A percentile compares a stretch with the other conserved stretches of the same genome.
phyloP scores from a whole-genome alignment of 345 rosid genomes.

The Populus nigra region DNA sequence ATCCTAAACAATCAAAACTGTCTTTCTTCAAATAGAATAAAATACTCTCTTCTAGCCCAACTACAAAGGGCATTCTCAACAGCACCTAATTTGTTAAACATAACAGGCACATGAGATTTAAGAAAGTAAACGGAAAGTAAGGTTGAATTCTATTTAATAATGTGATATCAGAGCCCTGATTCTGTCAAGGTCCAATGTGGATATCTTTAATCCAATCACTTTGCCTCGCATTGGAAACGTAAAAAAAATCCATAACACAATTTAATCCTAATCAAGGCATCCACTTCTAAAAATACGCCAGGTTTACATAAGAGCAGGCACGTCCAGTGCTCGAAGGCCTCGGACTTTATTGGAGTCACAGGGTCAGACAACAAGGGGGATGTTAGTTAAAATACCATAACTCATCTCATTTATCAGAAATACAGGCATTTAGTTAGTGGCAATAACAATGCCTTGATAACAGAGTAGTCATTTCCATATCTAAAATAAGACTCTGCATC shows the following conservation, averaged over 20 bases:
- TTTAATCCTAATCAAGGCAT: neutral
- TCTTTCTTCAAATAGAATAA: neutral
- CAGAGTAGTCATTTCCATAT: neutral
- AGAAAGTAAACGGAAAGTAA: neutral
- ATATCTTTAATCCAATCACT: no score
- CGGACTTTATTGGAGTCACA: no score
- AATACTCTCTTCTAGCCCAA: neutral
- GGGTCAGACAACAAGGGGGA: neutral
- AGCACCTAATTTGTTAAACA: neutral
- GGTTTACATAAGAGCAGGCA: no score
- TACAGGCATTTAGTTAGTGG: neutral
- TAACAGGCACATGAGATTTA: neutral
- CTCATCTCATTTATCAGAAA: neutral
- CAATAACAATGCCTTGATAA: neutral
- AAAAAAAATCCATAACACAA: neutral
- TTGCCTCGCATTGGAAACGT: neutral
- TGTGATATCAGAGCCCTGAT: neutral
- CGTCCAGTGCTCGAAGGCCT: no score
- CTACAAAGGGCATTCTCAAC: neutral
- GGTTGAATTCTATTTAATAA: neutral
- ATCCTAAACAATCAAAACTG: neutral
- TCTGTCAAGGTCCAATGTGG: neutral
- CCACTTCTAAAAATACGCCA: no score
- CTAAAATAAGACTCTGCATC: neutral
- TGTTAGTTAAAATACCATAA: neutral